Evolutionary conservation across 1,139 yeast species (phyloP).

Genomic region (Candida neerlandica): DNA sequence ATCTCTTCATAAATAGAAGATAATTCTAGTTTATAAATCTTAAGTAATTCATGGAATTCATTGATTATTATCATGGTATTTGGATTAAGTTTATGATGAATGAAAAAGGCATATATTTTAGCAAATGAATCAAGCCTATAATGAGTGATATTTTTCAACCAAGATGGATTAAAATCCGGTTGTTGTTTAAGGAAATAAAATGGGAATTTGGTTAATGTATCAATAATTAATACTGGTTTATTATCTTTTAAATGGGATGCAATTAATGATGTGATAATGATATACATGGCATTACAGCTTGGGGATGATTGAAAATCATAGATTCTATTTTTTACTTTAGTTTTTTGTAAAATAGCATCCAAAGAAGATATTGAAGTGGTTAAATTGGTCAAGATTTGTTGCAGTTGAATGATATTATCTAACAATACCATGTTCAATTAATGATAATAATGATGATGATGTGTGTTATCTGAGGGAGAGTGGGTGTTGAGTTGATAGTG

Average conservation of each 20-base stretch:
- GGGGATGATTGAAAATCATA: slow-evolving; percentile 46
- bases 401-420: slow-evolving; percentile 13
- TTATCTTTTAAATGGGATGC: slow-evolving; percentile 29
- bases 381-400: slow-evolving; percentile 14
- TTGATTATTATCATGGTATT: slow-evolving; percentile 29
- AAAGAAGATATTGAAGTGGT: slow-evolving; percentile 31
- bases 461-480: neutral
- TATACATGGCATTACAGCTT: slow-evolving; percentile 26
- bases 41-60: slow-evolving; percentile 40
- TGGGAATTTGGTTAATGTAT: slow-evolving; percentile 35
- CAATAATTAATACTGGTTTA: slow-evolving; percentile 30
- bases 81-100: slow-evolving; percentile 14
- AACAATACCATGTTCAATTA: slow-evolving; percentile 13
- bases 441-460: neutral
- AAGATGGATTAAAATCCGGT: slow-evolving; percentile 19
- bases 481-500: too few relatives aligned
- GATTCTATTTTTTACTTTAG: slow-evolving; percentile 22
- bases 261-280: slow-evolving; percentile 27
- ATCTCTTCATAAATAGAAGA: slow-evolving; percentile 38
- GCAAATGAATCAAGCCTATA: slow-evolving; percentile 31
- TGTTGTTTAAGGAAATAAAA: slow-evolving; percentile 23
- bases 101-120: slow-evolving; percentile 25
- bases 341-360: slow-evolving; percentile 23
- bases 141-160: slow-evolving; percentile 10
- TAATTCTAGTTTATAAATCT: slow-evolving; percentile 38